phyloP scores from a whole-genome alignment of 352 stramenopile species.

The Peronospora tabacina region DNA sequence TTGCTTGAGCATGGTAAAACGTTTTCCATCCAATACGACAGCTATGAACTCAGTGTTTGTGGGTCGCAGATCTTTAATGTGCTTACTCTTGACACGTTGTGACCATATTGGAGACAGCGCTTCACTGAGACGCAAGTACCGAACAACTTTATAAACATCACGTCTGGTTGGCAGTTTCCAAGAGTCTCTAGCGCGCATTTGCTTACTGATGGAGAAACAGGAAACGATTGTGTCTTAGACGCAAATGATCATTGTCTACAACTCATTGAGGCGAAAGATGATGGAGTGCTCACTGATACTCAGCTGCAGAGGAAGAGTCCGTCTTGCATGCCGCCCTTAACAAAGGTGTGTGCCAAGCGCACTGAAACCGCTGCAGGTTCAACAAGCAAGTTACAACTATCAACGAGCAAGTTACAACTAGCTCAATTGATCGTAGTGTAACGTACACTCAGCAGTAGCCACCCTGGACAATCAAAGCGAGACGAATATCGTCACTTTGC shows the following conservation, averaged over 20 bases:
- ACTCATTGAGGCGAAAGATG: conserved; percentile 64
- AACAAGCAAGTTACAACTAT: conserved; percentile 34
- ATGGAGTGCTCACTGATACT: conserved; percentile 55
- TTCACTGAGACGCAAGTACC: conserved; percentile 76
- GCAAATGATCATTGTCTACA: conserved; percentile 53
- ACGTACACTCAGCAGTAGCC: conserved; percentile 59
- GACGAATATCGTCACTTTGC: conserved; percentile 67
- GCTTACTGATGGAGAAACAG: conserved; percentile 8
- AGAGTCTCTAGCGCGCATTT: background rate
- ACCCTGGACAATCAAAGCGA: conserved; percentile 70
- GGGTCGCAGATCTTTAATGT: conserved; percentile 3
- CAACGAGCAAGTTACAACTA: conserved; percentile 35
- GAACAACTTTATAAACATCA: background rate
- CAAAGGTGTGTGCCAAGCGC: conserved; percentile 62
- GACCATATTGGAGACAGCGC: conserved; percentile 79
- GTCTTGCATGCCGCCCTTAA: conserved; percentile 69
- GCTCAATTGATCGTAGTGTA: conserved; percentile 37
- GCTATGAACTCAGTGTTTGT: conserved; percentile 79
- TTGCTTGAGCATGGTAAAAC: too few species aligned
- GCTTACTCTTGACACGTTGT: conserved; percentile 51
- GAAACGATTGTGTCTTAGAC: conserved; percentile 83
- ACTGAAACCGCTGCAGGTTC: conserved; percentile 43
- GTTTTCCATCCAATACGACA: conserved; percentile 57
- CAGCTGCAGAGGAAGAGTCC: conserved; percentile 46
- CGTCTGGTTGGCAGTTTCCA: background rate